Evolutionary conservation across 78 protist species (phyloP).

Genomic region (Bodo saltans): DNA sequence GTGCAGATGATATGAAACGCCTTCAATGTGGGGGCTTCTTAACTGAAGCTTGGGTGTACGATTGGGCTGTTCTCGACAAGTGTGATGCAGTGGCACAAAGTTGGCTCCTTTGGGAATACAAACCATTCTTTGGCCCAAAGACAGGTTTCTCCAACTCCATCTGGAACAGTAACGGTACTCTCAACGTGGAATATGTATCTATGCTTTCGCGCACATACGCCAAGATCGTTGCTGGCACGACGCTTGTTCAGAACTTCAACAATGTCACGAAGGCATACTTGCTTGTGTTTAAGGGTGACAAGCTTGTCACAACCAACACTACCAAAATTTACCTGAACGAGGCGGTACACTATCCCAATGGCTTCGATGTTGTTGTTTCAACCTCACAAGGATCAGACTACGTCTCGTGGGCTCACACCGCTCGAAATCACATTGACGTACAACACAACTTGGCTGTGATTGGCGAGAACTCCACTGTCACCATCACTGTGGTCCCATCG

Average conservation of each 20-base stretch:
- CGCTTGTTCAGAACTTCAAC: background rate
- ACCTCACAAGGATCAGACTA: too few species aligned
- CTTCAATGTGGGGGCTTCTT: slow-evolving; percentile 54
- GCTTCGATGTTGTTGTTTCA: too few species aligned
- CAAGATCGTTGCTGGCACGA: background rate
- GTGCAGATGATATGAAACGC: slow-evolving; percentile 32
- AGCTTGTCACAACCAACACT: background rate
- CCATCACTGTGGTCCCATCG: too few species aligned
- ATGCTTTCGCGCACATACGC: background rate
- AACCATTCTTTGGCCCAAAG: background rate
- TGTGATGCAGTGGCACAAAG: background rate
- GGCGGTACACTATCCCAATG: background rate
- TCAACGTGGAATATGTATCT: background rate
- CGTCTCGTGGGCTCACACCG: too few species aligned
- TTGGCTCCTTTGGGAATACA: background rate
- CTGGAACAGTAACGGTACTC: background rate
- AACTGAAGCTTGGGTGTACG: slow-evolving; percentile 36
- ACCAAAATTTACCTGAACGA: background rate
- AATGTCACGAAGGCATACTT: background rate
- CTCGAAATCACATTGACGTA: too few species aligned
- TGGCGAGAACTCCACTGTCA: too few species aligned
- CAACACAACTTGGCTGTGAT: too few species aligned
- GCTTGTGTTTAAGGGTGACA: background rate
- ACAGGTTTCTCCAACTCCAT: background rate
- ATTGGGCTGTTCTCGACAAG: background rate